Evolutionary conservation across 257 asterid species (phyloP).

Genomic region (Nemophila menziesii): DNA sequence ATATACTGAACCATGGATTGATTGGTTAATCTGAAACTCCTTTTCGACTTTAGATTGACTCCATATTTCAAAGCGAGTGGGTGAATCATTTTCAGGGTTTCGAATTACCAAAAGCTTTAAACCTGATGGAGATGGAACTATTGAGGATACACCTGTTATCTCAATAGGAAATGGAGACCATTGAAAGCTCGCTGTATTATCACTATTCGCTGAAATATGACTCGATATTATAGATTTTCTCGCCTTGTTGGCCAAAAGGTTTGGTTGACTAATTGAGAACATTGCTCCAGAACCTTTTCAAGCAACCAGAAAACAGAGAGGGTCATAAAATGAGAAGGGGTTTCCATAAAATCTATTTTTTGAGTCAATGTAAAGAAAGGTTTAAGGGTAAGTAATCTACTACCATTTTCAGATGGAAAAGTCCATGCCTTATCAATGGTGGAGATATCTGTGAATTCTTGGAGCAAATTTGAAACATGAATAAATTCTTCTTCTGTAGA

Average conservation of each 20-base stretch:
- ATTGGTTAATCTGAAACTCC: slow-evolving; percentile 51
- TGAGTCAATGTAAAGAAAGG: neutral
- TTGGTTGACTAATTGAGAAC: slow-evolving; percentile 69
- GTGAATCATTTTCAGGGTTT: slow-evolving; percentile 68
- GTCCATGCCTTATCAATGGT: slow-evolving; percentile 91
- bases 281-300: slow-evolving; percentile 53
- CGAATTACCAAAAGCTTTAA: slow-evolving; percentile 68
- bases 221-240: slow-evolving; percentile 58
- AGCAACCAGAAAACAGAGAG: slow-evolving; percentile 17
- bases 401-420: slow-evolving; percentile 48
- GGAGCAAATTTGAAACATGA: slow-evolving; percentile 47
- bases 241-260: slow-evolving; percentile 61
- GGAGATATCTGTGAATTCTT: slow-evolving; percentile 53
- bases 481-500: slow-evolving; percentile 44
- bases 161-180: slow-evolving; percentile 89
- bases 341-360: neutral
- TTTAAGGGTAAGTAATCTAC: slow-evolving; percentile 11
- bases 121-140: slow-evolving; percentile 92
- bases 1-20: slow-evolving; percentile 75
- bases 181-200: slow-evolving; percentile 39
- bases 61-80: slow-evolving; percentile 80
- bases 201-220: slow-evolving; percentile 32
- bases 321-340: slow-evolving; percentile 1
- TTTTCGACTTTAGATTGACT: slow-evolving; percentile 59
- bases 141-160: slow-evolving; percentile 48